Evolutionary conservation across 495 filamentous ascomycete species (phyloP).

Genomic region (Amphirosellinia nigrospora): DNA sequence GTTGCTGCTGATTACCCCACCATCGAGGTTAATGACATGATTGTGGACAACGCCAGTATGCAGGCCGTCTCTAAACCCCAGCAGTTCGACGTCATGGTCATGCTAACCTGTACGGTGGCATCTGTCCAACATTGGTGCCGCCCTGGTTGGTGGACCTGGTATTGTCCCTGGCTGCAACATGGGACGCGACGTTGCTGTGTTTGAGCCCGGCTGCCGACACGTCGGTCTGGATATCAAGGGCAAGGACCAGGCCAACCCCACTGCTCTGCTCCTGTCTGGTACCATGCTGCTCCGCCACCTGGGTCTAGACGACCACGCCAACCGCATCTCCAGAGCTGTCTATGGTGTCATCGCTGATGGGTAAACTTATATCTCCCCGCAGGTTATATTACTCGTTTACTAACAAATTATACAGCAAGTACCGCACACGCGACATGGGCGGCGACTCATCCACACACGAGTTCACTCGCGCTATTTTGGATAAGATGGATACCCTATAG

Average conservation of each 20-base stretch:
- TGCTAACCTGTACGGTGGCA: constrained; percentile 99
- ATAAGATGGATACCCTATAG: constrained; percentile 79
- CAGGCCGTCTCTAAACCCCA: constrained; percentile 94
- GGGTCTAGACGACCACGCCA: constrained; percentile 95
- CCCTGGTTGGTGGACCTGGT: constrained; percentile 96
- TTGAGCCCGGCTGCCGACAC: constrained; percentile 98
- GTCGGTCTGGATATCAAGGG: constrained; percentile 99
- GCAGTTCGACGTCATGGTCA: constrained; percentile 99
- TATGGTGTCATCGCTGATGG: constrained; percentile 95
- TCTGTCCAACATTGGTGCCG: constrained; percentile 98
- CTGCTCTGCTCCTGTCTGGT: constrained; percentile 90
- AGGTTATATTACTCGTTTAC: constrained; percentile 16
- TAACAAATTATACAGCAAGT: constrained; percentile 63
- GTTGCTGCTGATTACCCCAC: constrained; percentile 92
- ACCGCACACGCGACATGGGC: constrained; percentile 93
- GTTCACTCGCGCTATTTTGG: constrained; percentile 90
- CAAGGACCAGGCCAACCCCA: constrained; percentile 98
- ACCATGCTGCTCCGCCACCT: constrained; percentile 97
- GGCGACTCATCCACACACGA: constrained; percentile 87
- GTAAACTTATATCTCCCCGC: constrained; percentile 60
- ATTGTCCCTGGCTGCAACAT: constrained; percentile 99
- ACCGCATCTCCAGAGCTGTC: constrained; percentile 95
- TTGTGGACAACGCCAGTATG: constrained; percentile 99
- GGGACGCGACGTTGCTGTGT: constrained; percentile 96
- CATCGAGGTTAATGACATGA: constrained; percentile 96